phyloP scores from a whole-genome alignment of 345 rosid genomes.

The Adansonia digitata region DNA sequence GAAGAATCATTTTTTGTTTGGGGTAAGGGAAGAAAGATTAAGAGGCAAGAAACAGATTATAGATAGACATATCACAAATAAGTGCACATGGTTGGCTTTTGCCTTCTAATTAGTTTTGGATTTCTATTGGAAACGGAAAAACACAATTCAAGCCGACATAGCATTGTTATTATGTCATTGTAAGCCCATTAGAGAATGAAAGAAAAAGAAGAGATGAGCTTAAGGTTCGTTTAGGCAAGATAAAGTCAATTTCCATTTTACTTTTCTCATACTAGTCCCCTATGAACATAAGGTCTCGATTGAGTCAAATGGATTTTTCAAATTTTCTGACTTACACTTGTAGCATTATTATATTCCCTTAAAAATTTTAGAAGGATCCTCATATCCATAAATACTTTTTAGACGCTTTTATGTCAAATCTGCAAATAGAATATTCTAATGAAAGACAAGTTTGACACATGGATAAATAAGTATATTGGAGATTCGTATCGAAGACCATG shows the following conservation, averaged over 20 bases:
- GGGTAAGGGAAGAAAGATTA: neutral
- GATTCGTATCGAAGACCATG: neutral
- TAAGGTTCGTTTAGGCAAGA: neutral
- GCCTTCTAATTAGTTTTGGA: neutral
- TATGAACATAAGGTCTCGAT: neutral
- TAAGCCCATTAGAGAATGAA: neutral
- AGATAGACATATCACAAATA: too few species aligned
- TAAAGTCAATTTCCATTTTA: neutral
- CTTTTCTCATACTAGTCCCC: neutral
- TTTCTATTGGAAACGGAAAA: neutral
- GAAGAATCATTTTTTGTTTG: too few species aligned
- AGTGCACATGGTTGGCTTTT: neutral
- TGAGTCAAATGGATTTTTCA: neutral
- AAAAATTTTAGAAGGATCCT: neutral
- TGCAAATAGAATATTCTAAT: neutral
- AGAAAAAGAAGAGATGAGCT: neutral
- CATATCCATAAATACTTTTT: neutral
- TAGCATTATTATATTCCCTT: neutral
- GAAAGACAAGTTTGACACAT: neutral
- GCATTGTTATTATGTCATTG: neutral
- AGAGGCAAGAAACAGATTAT: too few species aligned
- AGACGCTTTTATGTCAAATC: neutral
- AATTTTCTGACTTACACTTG: neutral
- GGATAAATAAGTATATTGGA: neutral
- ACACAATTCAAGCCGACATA: neutral